phyloP scores from a whole-genome alignment of 2,329 filamentous ascomycete genomes.

The Hymenoscyphus fructigenus region DNA sequence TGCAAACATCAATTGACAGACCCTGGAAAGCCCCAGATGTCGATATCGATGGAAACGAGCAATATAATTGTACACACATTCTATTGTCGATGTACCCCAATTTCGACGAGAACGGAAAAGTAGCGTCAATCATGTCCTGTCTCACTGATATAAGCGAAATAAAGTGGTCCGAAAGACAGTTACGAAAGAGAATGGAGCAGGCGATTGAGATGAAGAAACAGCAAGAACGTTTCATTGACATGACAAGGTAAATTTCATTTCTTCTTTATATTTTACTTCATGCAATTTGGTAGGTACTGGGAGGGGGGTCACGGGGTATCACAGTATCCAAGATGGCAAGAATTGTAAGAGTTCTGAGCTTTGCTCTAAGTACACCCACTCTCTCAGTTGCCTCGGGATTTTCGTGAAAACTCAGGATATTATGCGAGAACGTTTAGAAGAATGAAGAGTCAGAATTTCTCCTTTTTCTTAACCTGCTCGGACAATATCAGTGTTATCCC shows the following conservation, averaged over 20 bases:
- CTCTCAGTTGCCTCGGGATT: too few relatives aligned
- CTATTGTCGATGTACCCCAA: conserved; percentile 25
- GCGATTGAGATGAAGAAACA: conserved; percentile 61
- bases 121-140: conserved; percentile 20
- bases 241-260: conserved; percentile 47
- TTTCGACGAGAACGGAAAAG: conserved; percentile 23
- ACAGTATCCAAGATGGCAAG: not conserved
- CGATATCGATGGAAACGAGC: conserved; percentile 18
- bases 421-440: too few relatives aligned
- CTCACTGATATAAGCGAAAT: conserved; percentile 18
- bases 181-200: conserved; percentile 43
- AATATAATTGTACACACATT: conserved; percentile 22
- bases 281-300: not conserved
- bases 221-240: conserved; percentile 80
- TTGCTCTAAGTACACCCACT: too few relatives aligned
- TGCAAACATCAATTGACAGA: conserved; percentile 20
- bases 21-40: conserved; percentile 19
- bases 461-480: too few relatives aligned
- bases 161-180: conserved; percentile 24
- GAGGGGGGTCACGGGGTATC: not conserved
- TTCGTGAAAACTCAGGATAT: too few relatives aligned
- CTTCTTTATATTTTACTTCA: not conserved
- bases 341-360: too few relatives aligned
- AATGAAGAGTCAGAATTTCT: too few relatives aligned
- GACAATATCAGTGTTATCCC: too few relatives aligned